A percentile compares a stretch with the other conserved stretches of the same genome.
Conservation (phyloP, 768 basidiomycete genomes). For the Rhodotorula babjevae region DNA sequence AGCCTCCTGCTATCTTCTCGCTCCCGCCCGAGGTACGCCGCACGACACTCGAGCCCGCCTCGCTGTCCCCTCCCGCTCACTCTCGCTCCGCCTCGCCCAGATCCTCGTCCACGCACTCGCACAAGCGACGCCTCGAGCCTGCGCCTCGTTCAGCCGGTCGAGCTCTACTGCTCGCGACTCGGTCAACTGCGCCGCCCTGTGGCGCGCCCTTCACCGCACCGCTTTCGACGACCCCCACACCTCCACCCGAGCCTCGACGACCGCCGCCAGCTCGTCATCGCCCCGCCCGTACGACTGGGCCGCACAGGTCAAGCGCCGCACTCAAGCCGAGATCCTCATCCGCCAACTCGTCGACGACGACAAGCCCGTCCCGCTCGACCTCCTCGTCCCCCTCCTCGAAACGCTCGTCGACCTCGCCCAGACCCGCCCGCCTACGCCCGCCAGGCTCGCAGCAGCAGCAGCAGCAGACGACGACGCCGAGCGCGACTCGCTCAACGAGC, state of each 20-base stretch:
- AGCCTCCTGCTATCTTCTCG: not conserved
- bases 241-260: not conserved
- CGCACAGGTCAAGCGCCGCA: not conserved
- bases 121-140: not conserved
- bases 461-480: not conserved
- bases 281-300: not conserved
- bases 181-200: not conserved
- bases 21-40: slow-evolving; percentile 4
- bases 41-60: not conserved
- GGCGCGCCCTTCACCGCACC: not conserved
- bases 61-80: not conserved
- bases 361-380: not conserved
- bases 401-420: slow-evolving; percentile 18
- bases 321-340: not conserved
- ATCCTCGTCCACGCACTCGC: not conserved
- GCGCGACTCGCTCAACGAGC: slow-evolving; percentile 5
- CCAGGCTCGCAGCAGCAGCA: too few species aligned
- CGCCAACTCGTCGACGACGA: rapidly evolving
- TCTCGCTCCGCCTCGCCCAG: not conserved
- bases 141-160: not conserved
- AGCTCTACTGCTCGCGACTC: not conserved
- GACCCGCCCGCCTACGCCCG: not conserved
- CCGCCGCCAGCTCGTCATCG: too few species aligned
- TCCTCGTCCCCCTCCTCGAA: not conserved
- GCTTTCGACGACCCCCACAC: not conserved